Conservation (phyloP, 371 early-diverging fungal genomes). For the Umbelopsis sp. region DNA sequence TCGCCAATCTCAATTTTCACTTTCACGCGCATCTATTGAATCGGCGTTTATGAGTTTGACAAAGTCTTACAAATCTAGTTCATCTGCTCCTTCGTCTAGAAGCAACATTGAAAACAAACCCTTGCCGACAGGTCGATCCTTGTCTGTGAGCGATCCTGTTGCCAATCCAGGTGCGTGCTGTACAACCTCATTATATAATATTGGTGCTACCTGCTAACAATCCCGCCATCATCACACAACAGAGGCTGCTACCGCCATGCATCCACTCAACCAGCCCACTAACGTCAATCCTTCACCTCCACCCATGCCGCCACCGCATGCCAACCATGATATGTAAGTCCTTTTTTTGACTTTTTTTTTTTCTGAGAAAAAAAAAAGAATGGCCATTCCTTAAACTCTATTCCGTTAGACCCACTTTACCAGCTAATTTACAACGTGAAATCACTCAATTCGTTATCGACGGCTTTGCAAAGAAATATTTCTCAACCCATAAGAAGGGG, state of each 20-base stretch:
- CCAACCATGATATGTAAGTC: conserved; percentile 14
- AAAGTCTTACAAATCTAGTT: conserved; percentile 5
- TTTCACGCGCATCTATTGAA: conserved; percentile 12
- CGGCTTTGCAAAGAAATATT: conserved; percentile 91
- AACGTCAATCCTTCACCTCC: neutral
- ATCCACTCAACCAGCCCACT: conserved; percentile 39
- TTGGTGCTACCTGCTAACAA: neutral
- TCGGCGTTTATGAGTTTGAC: conserved; percentile 1
- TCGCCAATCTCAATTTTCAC: conserved; percentile 15
- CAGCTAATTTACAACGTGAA: conserved; percentile 69
- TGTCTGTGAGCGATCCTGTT: neutral
- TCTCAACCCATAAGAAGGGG: conserved; percentile 88
- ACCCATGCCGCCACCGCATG: conserved; percentile 17
- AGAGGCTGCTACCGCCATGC: conserved; percentile 59
- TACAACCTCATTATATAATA: conserved; percentile 9
- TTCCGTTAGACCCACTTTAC: conserved; percentile 47
- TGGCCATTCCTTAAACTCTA: no score
- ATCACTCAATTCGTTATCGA: conserved; percentile 86
- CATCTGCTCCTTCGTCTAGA: neutral
- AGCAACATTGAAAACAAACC: neutral
- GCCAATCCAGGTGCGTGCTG: conserved; percentile 7
- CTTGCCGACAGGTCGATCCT: neutral
- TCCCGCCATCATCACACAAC: conserved; percentile 2
- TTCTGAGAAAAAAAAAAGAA: no score
- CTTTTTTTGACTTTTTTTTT: no score